Base-by-base conservation (phyloP, 441 rosid species). In the Pelargonium australe region DNA sequence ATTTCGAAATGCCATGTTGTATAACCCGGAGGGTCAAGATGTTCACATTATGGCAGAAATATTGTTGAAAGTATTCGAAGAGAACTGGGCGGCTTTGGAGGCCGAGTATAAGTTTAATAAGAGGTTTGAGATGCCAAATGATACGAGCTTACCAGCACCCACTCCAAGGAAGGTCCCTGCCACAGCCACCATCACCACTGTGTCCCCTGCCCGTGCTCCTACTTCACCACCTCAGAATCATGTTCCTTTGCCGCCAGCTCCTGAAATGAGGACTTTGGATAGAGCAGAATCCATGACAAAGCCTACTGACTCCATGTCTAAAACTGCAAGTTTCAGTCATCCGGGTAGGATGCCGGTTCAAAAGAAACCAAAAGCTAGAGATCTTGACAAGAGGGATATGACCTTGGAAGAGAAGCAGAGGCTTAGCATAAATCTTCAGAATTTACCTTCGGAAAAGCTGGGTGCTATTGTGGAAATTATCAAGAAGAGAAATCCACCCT, bases 311-410 rank as follows among this genome's bases (percentile, higher is more conserved):
- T 3, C 14, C 53, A 20, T 82, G 78, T 82, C 74, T 72, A 31
- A 92, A 78, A 80, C 78, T 53, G 69, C 82, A 6, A 83, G 82
- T 70, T 77, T 85, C 66, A 87, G 97, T 72, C 99, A 96, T 77
- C 82, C 95, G 2, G 76, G 84, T 62, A 84, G 99, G 82, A 86
- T 90, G 64, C 93, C 96, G 77, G 86, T 91, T 67, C 90, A 88
- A 16, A 95, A 85, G 82, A 95, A 95, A 82, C 99, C 99, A 3
- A 95, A 92, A 84, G 99, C 98, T 23, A 95, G 87, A 77, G 99
- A 95, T 80, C 92, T 80, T n/a, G 78, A 92, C 65, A 95, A 95
- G 84, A 87, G 99, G 82, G 99, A 95, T 71, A 95, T 95, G 99
- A 89, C 99, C 11, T 92, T 84, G 69, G 98, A 95, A 17, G 99